Evolutionary conservation across 2,329 filamentous ascomycete species (phyloP).

Genomic region (Colletotrichum trifolii): DNA sequence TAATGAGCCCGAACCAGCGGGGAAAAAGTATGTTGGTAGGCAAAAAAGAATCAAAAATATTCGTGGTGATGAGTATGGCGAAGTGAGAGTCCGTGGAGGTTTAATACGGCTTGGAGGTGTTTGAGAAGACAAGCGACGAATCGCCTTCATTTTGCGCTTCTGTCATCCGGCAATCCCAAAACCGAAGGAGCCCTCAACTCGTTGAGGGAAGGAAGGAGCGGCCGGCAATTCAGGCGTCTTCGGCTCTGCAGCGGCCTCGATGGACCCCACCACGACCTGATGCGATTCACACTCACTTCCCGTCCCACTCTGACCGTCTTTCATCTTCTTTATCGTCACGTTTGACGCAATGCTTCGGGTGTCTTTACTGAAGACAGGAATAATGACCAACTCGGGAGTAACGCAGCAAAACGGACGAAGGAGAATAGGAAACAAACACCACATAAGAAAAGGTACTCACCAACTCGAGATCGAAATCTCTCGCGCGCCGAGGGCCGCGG

Average conservation of each 20-base stretch:
- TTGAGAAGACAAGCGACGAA: no score
- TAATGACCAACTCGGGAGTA: not conserved
- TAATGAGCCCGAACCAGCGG: no score
- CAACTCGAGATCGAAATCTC: constrained; percentile 86
- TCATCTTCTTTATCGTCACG: constrained; percentile 2
- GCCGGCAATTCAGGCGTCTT: not conserved
- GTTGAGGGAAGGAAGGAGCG: not conserved
- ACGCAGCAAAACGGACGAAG: not conserved
- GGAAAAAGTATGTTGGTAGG: no score
- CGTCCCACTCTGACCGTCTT: not conserved
- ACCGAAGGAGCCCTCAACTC: no score
- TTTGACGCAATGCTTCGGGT: constrained; percentile 9
- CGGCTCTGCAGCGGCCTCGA: not conserved
- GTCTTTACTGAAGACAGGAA: not conserved
- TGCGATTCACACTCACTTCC: constrained; percentile 17
- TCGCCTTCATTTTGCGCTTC: no score
- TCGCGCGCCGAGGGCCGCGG: constrained; percentile 77
- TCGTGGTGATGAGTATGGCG: no score
- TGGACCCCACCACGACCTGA: constrained; percentile 8
- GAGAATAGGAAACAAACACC: constrained; percentile 35
- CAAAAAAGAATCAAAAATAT: no score
- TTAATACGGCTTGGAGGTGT: no score
- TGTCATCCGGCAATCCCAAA: no score
- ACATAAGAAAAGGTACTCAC: constrained; percentile 61
- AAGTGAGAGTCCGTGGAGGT: no score